Evolutionary conservation across 192 early-diverging fungal genomes (phyloP), one percentile per base, ranked within the genome.

Genomic region (Coemansia sp.): DNA sequence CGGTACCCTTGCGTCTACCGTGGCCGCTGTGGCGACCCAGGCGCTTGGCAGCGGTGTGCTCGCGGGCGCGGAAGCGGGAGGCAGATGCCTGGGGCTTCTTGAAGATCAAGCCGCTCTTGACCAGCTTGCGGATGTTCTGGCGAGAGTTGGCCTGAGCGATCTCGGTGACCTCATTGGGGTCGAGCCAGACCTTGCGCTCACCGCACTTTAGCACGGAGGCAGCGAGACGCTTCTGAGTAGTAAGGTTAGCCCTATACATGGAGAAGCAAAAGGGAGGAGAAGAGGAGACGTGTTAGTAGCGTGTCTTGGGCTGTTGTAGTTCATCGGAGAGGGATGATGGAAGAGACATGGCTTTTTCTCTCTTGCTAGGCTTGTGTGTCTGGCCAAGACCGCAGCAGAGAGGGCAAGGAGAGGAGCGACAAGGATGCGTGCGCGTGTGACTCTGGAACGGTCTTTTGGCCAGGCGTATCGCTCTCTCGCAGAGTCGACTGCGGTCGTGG

Each of bases 131-230:
- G 85, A 98, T 93, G 87, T 95, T 93, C 86, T 95, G 91, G 80
- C 96, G 94, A 79, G 96, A 98, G 92, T 98, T 97, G 85, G 95
- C 96, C 75, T 92, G 94, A 71, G 93, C 85, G 76, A 98, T 95
- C 85, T 96, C 96, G 69, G 84, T 91, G 70, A 89, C 87, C 88
- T 98, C 96, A 84, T 94, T 94, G 64, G 96, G 96, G 88, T 98
- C 96, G 59, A 98, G 86, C 96, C 96, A 98, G 79, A 98, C 88
- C 91, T 98, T 98, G 79, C 96, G 88, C 90, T 98, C 60, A 77
- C 96, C 96, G 86, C 96, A 97, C 85, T 94, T 94, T 78, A 98
- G 90, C 82, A 98, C 94, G 85, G 93, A 91, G 70, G 96, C 91
- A 62, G 96, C 96, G 70, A 98, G 88, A 68, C 96, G 90, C 89